Evolutionary conservation across 2,329 filamentous ascomycete species (phyloP).

Genomic region (Simplicillium aogashimaense): DNA sequence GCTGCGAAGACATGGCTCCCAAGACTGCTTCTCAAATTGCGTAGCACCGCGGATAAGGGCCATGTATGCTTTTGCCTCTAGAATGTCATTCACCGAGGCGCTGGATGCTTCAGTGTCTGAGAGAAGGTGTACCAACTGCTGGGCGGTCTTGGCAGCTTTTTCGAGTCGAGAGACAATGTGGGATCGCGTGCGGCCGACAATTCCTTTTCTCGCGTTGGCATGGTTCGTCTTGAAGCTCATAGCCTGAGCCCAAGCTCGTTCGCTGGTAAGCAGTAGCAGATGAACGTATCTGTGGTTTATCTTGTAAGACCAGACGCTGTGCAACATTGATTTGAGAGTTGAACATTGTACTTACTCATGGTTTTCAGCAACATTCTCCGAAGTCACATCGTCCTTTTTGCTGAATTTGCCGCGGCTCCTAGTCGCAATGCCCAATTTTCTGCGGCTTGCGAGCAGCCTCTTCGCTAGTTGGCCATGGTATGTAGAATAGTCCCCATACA

Average conservation of each 20-base stretch:
- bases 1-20: constrained; percentile 66
- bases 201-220: constrained; percentile 67
- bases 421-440: constrained; percentile 74
- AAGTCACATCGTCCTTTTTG: constrained; percentile 58
- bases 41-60: constrained; percentile 66
- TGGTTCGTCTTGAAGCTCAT: constrained; percentile 88
- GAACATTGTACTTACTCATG: constrained; percentile 50
- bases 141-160: constrained; percentile 66
- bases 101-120: constrained; percentile 51
- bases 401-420: constrained; percentile 81
- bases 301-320: not conserved
- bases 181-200: constrained; percentile 68
- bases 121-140: constrained; percentile 57
- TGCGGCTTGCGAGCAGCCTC: constrained; percentile 72
- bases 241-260: constrained; percentile 89
- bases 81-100: constrained; percentile 59
- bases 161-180: constrained; percentile 83
- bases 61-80: constrained; percentile 81
- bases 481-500: constrained; percentile 79
- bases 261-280: constrained; percentile 74
- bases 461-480: constrained; percentile 75
- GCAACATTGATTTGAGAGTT: not conserved
- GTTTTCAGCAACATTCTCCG: constrained; percentile 65
- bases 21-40: constrained; percentile 79
- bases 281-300: constrained; percentile 52